These are phyloP conservation scores for Curvularia spicifera DNA, from an alignment of 2,329 filamentous ascomycete species.

Conservation along the genomic window DNA sequence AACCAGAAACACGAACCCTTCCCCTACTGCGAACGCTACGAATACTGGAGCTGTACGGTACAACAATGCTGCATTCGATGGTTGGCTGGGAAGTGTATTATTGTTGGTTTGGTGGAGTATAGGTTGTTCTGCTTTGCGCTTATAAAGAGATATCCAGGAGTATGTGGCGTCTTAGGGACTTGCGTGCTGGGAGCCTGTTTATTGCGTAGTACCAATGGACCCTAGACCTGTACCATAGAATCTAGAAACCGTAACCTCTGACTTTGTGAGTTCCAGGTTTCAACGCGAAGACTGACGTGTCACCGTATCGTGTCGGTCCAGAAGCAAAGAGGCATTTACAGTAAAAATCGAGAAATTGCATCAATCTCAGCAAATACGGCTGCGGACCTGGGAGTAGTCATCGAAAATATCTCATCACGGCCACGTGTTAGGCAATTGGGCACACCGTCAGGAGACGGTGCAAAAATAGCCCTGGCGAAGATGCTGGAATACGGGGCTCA, in stretches of 20 bases:
- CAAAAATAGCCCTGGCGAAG: background rate
- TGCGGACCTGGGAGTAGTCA: background rate
- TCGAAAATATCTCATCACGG: background rate
- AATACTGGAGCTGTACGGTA: constrained; percentile 8
- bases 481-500: constrained; percentile 1
- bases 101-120: constrained; percentile 23
- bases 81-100: constrained; percentile 20
- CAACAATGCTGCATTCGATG: constrained; percentile 3
- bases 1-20: background rate
- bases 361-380: background rate
- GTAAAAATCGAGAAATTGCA: background rate
- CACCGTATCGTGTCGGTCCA: background rate
- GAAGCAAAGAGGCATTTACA: background rate
- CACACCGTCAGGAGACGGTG: background rate
- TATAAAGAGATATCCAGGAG: constrained; percentile 13
- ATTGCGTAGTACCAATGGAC: constrained; percentile 16
- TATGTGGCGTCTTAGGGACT: background rate
- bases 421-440: background rate
- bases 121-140: constrained; percentile 25
- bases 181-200: constrained; percentile 11
- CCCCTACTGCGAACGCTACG: constrained; percentile 17
- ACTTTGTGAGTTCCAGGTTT: background rate
- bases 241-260: background rate
- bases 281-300: background rate
- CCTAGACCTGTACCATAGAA: constrained; percentile 9